phyloP scores from a whole-genome alignment of 2,329 filamentous ascomycete genomes.

The Hymenoscyphus salicellus region DNA sequence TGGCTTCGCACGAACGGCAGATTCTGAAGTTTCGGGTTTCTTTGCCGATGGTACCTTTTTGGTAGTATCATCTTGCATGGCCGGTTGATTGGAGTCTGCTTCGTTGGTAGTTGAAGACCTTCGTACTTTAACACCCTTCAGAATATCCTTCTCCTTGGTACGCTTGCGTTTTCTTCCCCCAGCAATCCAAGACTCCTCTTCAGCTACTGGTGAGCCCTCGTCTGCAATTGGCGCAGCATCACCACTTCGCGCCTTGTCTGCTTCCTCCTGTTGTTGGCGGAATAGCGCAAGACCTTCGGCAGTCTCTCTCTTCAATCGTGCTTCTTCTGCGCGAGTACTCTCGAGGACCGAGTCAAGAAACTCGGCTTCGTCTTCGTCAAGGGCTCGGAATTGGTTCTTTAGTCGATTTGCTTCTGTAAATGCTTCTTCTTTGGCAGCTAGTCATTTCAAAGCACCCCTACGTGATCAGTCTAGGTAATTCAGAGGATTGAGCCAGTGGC shows the following conservation, averaged over 20 bases:
- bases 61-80: neutral
- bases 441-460: slow-evolving; percentile 32
- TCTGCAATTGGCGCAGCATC: slow-evolving; percentile 19
- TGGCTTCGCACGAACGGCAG: slow-evolving; percentile 4
- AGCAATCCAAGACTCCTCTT: slow-evolving; percentile 38
- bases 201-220: slow-evolving; percentile 19
- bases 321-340: slow-evolving; percentile 52
- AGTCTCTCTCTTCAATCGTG: slow-evolving; percentile 51
- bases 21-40: slow-evolving; percentile 4
- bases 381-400: slow-evolving; percentile 71
- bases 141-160: slow-evolving; percentile 39
- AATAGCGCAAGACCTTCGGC: slow-evolving; percentile 57
- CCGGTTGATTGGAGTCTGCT: slow-evolving; percentile 8
- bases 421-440: slow-evolving; percentile 76
- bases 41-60: slow-evolving; percentile 4
- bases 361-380: slow-evolving; percentile 77
- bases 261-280: slow-evolving; percentile 45
- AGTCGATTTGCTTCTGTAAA: slow-evolving; percentile 72
- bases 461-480: slow-evolving; percentile 33
- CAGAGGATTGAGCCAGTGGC: neutral
- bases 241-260: slow-evolving; percentile 30
- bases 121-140: slow-evolving; percentile 36
- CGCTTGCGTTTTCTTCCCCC: slow-evolving; percentile 41
- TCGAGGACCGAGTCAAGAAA: slow-evolving; percentile 63
- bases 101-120: slow-evolving; percentile 28